Base-by-base conservation (phyloP, 2,329 filamentous ascomycete genomes). In the Verticillium longisporum region DNA sequence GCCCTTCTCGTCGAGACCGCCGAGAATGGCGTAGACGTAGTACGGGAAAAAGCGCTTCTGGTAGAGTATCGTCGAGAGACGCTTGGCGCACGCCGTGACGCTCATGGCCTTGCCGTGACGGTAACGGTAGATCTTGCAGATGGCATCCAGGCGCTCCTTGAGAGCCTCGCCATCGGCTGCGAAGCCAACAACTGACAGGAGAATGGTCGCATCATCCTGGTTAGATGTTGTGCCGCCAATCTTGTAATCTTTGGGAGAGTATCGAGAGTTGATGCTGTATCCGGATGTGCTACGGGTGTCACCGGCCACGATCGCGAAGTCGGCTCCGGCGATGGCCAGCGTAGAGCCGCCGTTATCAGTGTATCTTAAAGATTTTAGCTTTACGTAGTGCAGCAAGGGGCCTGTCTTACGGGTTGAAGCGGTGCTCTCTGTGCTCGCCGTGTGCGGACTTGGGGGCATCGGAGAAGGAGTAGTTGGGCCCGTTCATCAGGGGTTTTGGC, bases 121-220 rank as follows among this genome's bases (percentile, higher is more conserved):
- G 82, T 97, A 97, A 71, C 90, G 91, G 86, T 98, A 98, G 89
- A 98, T 96, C 83, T 97, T 98, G 82, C 96, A 95, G 72, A 97
- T 87, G 65, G 91, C 88, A 74, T 98, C 94, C 66, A 98, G 86
- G 66, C 92, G 90, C 79, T 98, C 94, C 77, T 95, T 94, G 68
- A 99, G 83, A 38, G 95, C 94, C 70, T 93, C 88, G 63, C 95
- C 95, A 75, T 99, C 95, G 65, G 95, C 95, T 14, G 93, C 92
- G 73, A 97, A 99, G 56, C 95, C 95, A 54, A 97, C 94, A 0
- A 99, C 94, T 1, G 93, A 96, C 57, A 99, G 84, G 15, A 98
- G 86, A 70, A 99, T 90, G 60, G 87, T 90, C 59, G 92, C 90
- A 68, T 93, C 91, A 63, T 90, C 86, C 74, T 96, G 91, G 61